These are phyloP conservation scores for Trypanosoma platydactyli DNA, from an alignment of 208 protist genomes.

Conservation along the genomic window DNA sequence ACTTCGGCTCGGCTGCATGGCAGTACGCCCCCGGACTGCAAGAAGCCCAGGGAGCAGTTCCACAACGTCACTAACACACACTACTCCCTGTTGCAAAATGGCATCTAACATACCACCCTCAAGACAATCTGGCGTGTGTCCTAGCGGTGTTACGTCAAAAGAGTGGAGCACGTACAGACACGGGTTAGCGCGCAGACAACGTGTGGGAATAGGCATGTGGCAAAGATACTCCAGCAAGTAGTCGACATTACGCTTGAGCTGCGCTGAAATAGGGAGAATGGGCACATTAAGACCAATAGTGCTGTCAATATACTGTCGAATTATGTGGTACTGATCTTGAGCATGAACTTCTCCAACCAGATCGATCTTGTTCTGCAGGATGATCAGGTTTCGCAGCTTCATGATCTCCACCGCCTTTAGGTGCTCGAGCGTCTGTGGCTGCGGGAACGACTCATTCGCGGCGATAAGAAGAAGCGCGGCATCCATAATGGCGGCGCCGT, in stretches of 20 bases:
- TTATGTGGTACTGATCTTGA: conserved; percentile 96
- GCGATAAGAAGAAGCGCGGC: conserved; percentile 99
- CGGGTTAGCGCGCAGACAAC: conserved; percentile 94
- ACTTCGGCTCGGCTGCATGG: neutral
- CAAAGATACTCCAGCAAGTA: conserved; percentile 98
- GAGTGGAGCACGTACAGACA: conserved; percentile 99
- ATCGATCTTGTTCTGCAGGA: conserved; percentile 99
- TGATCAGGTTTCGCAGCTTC: conserved; percentile 98
- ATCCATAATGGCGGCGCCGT: conserved; percentile 99
- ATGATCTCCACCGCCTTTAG: conserved; percentile 99
- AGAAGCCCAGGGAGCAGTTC: conserved; percentile 98
- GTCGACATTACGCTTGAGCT: conserved; percentile 99
- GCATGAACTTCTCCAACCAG: conserved; percentile 96
- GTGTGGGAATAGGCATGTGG: conserved; percentile 97
- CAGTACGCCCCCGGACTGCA: neutral
- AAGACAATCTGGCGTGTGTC: conserved; percentile 66
- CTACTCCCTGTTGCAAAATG: conserved; percentile 97
- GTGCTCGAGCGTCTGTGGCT: conserved; percentile 97
- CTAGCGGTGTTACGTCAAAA: conserved; percentile 99
- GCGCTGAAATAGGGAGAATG: conserved; percentile 99
- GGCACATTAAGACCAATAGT: conserved; percentile 95
- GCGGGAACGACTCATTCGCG: conserved; percentile 98
- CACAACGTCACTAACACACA: conserved; percentile 97
- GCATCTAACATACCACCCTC: conserved; percentile 98
- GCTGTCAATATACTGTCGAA: conserved; percentile 88